Evolutionary conservation across 1,284 basidiomycete genomes (phyloP).

Genomic region (Ceratobasidium theobromae): DNA sequence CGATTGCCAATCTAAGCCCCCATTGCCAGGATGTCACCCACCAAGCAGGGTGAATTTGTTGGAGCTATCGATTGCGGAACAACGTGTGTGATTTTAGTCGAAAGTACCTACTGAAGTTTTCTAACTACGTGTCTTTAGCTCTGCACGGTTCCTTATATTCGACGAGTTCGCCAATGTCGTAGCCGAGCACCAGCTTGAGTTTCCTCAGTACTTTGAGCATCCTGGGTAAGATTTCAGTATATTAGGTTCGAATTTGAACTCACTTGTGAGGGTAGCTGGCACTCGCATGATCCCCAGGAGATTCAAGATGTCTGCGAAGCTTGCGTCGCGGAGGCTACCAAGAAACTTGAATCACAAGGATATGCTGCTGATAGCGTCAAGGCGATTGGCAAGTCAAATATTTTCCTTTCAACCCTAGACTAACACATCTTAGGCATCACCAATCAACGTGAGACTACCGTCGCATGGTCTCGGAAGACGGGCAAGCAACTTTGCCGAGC

Average conservation of each 20-base stretch:
- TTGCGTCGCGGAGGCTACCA: conserved; percentile 76
- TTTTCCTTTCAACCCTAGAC: not conserved
- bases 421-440: conserved; percentile 71
- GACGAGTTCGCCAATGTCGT: conserved; percentile 87
- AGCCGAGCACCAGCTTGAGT: conserved; percentile 85
- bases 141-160: conserved; percentile 93
- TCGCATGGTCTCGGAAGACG: conserved; percentile 89
- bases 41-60: conserved; percentile 72
- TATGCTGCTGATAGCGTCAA: conserved; percentile 81
- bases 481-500: conserved; percentile 87
- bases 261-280: conserved; percentile 79
- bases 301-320: conserved; percentile 76
- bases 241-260: not conserved
- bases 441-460: conserved; percentile 95
- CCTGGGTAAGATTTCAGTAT: conserved; percentile 62
- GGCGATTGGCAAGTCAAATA: conserved; percentile 71
- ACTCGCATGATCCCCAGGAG: conserved; percentile 90
- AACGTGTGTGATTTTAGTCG: conserved; percentile 59
- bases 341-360: conserved; percentile 72
- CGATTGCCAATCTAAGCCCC: no score
- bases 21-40: not conserved
- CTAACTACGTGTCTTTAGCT: conserved; percentile 52
- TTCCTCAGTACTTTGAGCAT: conserved; percentile 87
- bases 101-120: not conserved
- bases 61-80: conserved; percentile 91